Evolutionary conservation across 2,329 filamentous ascomycete genomes (phyloP).

Genomic region (Aureobasidium sp.): DNA sequence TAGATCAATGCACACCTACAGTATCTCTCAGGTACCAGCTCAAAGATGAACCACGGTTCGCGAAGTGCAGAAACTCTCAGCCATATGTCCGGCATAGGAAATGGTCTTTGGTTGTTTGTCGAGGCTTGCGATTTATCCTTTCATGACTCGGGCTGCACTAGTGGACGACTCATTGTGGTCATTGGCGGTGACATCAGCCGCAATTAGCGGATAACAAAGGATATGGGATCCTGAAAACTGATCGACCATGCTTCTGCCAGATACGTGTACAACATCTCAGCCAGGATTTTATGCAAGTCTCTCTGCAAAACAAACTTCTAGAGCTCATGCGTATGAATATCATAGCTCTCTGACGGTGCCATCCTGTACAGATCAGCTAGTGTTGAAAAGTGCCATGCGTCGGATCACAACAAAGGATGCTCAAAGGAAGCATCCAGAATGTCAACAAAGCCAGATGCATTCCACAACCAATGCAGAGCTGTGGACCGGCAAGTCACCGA

Average conservation of each 20-base stretch:
- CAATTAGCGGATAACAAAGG: neutral
- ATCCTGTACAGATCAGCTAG: neutral
- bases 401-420: neutral
- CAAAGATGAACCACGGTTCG: neutral
- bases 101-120: neutral
- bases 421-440: neutral
- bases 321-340: too few species aligned
- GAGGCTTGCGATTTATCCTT: neutral
- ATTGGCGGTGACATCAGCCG: neutral
- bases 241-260: neutral
- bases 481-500: neutral
- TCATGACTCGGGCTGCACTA: neutral
- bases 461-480: neutral
- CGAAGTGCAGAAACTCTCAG: neutral
- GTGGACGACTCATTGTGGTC: neutral
- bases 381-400: neutral
- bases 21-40: too few species aligned
- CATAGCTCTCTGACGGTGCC: too few species aligned
- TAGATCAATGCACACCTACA: neutral
- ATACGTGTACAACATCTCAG: neutral
- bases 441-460: neutral
- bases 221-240: neutral
- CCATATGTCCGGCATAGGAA: constrained; percentile 8
- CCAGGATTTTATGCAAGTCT: too few species aligned
- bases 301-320: neutral